Evolutionary conservation across 2,329 filamentous ascomycete species (phyloP).

Genomic region (Colletotrichum sp.): DNA sequence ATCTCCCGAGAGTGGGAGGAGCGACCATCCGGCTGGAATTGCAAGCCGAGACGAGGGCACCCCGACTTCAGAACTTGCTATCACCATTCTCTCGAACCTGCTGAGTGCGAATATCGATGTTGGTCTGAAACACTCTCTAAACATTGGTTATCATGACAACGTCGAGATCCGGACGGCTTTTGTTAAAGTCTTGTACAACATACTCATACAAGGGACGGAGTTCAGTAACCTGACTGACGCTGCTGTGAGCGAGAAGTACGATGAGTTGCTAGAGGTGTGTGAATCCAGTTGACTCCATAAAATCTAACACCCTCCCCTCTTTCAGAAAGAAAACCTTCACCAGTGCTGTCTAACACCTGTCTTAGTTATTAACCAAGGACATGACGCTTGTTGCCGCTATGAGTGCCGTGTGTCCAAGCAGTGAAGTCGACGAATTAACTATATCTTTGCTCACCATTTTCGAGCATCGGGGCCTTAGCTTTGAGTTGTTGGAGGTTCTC

Average conservation of each 20-base stretch:
- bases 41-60: slow-evolving; percentile 55
- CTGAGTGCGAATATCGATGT: slow-evolving; percentile 75
- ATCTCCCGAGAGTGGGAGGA: slow-evolving; percentile 44
- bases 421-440: slow-evolving; percentile 72
- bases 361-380: slow-evolving; percentile 64
- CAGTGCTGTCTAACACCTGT: not conserved
- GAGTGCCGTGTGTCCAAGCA: slow-evolving; percentile 69
- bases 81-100: slow-evolving; percentile 71
- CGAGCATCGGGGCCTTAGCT: slow-evolving; percentile 67
- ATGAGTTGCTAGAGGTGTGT: slow-evolving; percentile 63
- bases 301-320: not conserved
- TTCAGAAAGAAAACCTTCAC: not conserved
- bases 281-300: not conserved
- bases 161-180: slow-evolving; percentile 73
- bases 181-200: slow-evolving; percentile 73
- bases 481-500: slow-evolving; percentile 67
- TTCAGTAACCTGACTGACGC: slow-evolving; percentile 72
- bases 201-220: slow-evolving; percentile 73
- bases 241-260: slow-evolving; percentile 72
- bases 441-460: slow-evolving; percentile 74
- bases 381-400: slow-evolving; percentile 67
- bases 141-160: slow-evolving; percentile 74
- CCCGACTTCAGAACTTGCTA: slow-evolving; percentile 66
- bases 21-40: slow-evolving; percentile 37
- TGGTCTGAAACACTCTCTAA: slow-evolving; percentile 71